phyloP scores from a whole-genome alignment of 768 basidiomycete genomes.

The Collybia mongolica region DNA sequence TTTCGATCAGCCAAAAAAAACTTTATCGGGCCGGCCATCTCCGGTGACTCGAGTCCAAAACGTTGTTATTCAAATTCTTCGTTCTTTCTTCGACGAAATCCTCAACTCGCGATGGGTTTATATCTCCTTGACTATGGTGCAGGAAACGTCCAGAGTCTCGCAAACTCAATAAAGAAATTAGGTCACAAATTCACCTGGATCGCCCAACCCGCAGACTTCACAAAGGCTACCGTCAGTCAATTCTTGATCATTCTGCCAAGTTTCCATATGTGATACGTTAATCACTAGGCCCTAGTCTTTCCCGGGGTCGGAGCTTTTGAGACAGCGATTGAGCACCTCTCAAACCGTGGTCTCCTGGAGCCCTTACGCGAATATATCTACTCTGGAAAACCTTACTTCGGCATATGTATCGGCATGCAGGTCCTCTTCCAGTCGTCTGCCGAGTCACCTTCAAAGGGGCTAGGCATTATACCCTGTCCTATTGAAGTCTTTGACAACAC shows the following conservation, averaged over 20 bases:
- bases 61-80: slow-evolving; percentile 3
- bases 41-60: slow-evolving; percentile 9
- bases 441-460: slow-evolving; percentile 76
- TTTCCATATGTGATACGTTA: slow-evolving; percentile 8
- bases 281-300: slow-evolving; percentile 83
- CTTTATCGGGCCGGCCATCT: neutral
- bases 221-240: slow-evolving; percentile 79
- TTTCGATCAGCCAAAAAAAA: slow-evolving; percentile 10
- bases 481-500: slow-evolving; percentile 69
- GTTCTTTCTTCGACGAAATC: neutral
- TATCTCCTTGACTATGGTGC: slow-evolving; percentile 97
- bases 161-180: slow-evolving; percentile 83
- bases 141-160: slow-evolving; percentile 91
- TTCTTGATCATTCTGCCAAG: too few species aligned
- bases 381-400: slow-evolving; percentile 92
- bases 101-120: slow-evolving; percentile 38
- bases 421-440: slow-evolving; percentile 86
- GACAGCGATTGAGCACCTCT: slow-evolving; percentile 79
- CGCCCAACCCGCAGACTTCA: slow-evolving; percentile 74
- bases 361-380: slow-evolving; percentile 80
- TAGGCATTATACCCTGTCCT: slow-evolving; percentile 80
- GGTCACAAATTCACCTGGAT: slow-evolving; percentile 93
- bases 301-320: slow-evolving; percentile 96
- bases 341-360: slow-evolving; percentile 68
- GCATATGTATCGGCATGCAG: slow-evolving; percentile 99